phyloP scores from a whole-genome alignment of 192 early-diverging fungal genomes.

The Coemansia sp. region DNA sequence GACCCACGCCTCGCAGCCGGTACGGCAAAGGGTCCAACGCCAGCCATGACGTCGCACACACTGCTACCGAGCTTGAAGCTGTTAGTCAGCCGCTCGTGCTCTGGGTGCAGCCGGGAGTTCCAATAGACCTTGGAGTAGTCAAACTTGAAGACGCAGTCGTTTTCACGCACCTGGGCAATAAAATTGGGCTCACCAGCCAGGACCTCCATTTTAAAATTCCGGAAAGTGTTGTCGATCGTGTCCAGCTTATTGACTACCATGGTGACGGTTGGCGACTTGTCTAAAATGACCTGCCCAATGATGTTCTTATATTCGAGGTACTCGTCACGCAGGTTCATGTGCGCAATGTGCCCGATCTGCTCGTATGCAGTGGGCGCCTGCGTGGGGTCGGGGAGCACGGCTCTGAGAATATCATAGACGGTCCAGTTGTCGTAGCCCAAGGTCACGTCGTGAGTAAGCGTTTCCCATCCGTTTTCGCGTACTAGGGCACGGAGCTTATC shows the following conservation, averaged over 20 bases:
- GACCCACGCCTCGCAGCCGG: conserved; percentile 85
- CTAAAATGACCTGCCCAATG: conserved; percentile 94
- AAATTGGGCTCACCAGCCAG: conserved; percentile 88
- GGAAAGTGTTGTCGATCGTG: conserved; percentile 92
- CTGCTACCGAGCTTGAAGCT: conserved; percentile 70
- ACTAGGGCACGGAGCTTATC: conserved; percentile 11
- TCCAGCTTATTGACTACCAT: conserved; percentile 98
- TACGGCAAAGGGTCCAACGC: conserved; percentile 96
- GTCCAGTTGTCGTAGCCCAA: conserved; percentile 90
- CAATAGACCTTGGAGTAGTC: conserved; percentile 99
- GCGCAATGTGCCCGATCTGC: conserved; percentile 92
- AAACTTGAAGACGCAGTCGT: conserved; percentile 87
- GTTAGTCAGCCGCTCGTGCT: conserved; percentile 90
- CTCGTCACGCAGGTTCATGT: conserved; percentile 94
- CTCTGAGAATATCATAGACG: conserved; percentile 87
- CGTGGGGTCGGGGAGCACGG: conserved; percentile 80
- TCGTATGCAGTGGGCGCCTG: conserved; percentile 89
- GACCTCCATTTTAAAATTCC: conserved; percentile 97
- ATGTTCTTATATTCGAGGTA: conserved; percentile 86
- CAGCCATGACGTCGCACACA: conserved; percentile 96
- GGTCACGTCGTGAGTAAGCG: conserved; percentile 58
- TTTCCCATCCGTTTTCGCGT: conserved; percentile 18
- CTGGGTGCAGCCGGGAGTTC: conserved; percentile 96
- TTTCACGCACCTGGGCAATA: conserved; percentile 87
- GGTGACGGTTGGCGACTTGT: conserved; percentile 86